Evolutionary conservation across 2,329 filamentous ascomycete species (phyloP).

Genomic region (Aspergillus aculeatus): DNA sequence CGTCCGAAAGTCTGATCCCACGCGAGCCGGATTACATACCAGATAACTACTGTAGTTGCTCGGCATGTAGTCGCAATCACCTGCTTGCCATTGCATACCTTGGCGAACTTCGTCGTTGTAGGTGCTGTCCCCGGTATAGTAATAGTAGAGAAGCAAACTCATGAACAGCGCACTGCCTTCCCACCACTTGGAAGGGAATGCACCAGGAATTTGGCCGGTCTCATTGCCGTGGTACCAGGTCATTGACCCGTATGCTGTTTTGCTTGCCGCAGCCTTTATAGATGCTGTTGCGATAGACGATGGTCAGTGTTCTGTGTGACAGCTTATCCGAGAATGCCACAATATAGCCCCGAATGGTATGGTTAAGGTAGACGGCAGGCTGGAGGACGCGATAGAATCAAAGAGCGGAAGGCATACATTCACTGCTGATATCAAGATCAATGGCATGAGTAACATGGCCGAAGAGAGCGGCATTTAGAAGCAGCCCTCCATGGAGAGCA

Average conservation of each 20-base stretch:
- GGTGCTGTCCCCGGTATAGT: conserved; percentile 62
- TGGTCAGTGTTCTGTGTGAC: background rate
- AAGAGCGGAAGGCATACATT: conserved; percentile 20
- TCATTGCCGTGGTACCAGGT: conserved; percentile 53
- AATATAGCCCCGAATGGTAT: background rate
- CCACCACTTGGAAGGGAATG: conserved; percentile 74
- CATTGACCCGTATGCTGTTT: conserved; percentile 51
- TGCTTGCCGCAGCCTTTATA: conserved; percentile 44
- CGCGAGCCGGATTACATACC: conserved; percentile 8
- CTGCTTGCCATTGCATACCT: conserved; percentile 35
- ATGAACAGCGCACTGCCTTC: conserved; percentile 69
- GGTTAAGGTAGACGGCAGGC: background rate
- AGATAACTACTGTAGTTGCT: conserved; percentile 37
- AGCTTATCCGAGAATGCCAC: no score
- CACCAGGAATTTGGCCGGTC: conserved; percentile 51
- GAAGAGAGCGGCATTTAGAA: conserved; percentile 8
- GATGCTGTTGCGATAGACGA: conserved; percentile 31
- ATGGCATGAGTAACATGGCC: conserved; percentile 18
- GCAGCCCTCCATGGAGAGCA: conserved; percentile 3
- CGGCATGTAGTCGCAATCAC: conserved; percentile 39
- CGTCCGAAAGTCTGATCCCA: background rate
- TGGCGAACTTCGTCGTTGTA: conserved; percentile 60
- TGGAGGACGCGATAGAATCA: background rate
- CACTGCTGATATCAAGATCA: conserved; percentile 27
- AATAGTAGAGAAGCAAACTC: conserved; percentile 68